Conservation (phyloP, 768 basidiomycete genomes). For the Serendipita vermifera region DNA sequence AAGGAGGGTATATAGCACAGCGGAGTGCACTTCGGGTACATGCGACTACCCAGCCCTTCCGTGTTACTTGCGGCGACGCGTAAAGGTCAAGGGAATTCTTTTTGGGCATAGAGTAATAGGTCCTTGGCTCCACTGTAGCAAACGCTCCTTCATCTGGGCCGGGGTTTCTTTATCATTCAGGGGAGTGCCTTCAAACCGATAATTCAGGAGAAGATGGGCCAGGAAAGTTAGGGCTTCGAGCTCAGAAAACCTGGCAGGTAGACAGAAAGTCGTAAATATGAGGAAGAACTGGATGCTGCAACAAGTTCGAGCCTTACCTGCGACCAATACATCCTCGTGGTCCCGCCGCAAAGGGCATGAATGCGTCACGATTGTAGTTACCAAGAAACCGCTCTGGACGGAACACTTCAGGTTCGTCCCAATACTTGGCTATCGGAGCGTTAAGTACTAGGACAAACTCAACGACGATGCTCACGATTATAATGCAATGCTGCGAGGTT, state of each 20-base stretch:
- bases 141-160: not conserved
- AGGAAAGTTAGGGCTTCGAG: not conserved
- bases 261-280: not conserved
- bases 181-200: not conserved
- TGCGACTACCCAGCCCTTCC: no score
- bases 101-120: not conserved
- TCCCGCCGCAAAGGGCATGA: not conserved
- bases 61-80: no score
- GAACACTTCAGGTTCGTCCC: not conserved
- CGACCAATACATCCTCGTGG: not conserved
- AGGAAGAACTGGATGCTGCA: not conserved
- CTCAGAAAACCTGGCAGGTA: not conserved
- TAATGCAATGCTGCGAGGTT: constrained; percentile 9
- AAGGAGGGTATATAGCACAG: no score
- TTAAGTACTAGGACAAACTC: not conserved
- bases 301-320: not conserved
- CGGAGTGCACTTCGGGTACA: no score
- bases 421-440: not conserved
- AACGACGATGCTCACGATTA: constrained; percentile 6
- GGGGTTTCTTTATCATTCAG: not conserved
- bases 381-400: not conserved
- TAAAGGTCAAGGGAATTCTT: not conserved
- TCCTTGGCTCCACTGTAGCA: not conserved
- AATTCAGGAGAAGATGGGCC: not conserved
- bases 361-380: not conserved